Evolutionary conservation across 192 early-diverging fungal genomes (phyloP).

Genomic region (Piromyces finnis): DNA sequence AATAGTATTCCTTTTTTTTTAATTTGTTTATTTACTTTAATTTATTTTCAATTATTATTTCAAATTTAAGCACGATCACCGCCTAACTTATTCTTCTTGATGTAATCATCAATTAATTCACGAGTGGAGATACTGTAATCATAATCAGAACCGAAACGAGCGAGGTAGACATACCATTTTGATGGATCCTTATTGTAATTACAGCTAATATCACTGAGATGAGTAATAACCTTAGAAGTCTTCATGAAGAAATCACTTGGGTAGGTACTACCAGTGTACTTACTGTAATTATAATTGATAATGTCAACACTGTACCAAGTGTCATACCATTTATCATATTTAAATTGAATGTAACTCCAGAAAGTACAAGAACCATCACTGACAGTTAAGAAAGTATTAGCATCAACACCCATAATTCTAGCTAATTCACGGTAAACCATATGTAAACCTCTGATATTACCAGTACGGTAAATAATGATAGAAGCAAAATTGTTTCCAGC

Average conservation of each 20-base stretch:
- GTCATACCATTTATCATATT: not conserved
- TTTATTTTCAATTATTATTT: too few relatives aligned
- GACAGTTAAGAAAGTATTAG: not conserved
- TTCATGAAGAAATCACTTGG: not conserved
- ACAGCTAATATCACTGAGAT: not conserved
- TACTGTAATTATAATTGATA: not conserved
- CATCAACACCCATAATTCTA: not conserved
- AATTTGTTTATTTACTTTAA: too few relatives aligned
- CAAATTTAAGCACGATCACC: too few relatives aligned
- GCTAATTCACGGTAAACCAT: not conserved
- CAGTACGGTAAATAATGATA: not conserved
- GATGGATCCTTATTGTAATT: not conserved
- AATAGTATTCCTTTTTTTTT: too few relatives aligned
- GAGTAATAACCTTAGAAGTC: not conserved
- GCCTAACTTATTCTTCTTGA: too few relatives aligned
- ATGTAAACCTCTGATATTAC: not conserved
- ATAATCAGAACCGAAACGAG: not conserved
- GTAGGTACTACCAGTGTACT: not conserved
- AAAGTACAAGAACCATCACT: not conserved
- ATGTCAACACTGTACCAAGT: not conserved
- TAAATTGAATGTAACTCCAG: not conserved
- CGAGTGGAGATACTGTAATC: not conserved
- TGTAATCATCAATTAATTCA: too few relatives aligned
- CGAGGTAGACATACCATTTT: not conserved
- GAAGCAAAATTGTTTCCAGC: not conserved